Base-by-base conservation (phyloP, 257 asterid genomes). In the Ligustrum vulgare region DNA sequence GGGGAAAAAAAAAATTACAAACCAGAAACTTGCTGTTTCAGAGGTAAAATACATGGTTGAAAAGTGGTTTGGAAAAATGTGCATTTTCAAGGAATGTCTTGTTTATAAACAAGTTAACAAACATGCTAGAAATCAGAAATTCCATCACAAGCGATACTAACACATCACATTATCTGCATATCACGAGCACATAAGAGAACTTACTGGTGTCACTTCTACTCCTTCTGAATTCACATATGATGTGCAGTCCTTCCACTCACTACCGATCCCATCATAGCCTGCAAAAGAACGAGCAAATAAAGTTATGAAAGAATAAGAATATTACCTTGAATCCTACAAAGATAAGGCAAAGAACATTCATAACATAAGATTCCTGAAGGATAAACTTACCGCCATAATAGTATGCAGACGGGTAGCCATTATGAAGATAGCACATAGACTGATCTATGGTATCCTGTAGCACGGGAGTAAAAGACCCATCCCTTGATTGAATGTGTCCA, bases 391-490 rank as follows among this genome's bases (percentile, higher is more conserved):
- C 80, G 10, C 85, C 70, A 43, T 72, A 89, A 72, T 81, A 86
- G 74, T 80, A 86, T 6, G 87, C 83, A 68, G 87, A 78, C 2
- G 88, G 82, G 70, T 87, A 90, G 16, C 86, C 84, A 83, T 69
- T 85, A n/a, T 84, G 94, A 37, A 73, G 72, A 80, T 80, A 84
- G 54, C 78, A 86, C 74, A 83, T 8, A 12, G 86, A 39, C 25
- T 92, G 92, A 78, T 89, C 92, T 73, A 82, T 78, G 33, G 69
- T 78, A 67, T 85, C 90, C 0, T 89, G 84, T 43, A 83, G 43
- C n/a, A 86, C 0, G 63, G 89, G 96, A 15, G 92, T 81, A 33
- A 79, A 41, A 0, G 87, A 85, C 47, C 88, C 82, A 49, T 89
- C 89, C 35, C 67, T 12, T 0, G 88, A 45, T 74, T 82, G 89